Evolutionary conservation across 106 monocot species (phyloP).

Genomic region (Dioscorea dumetorum): DNA sequence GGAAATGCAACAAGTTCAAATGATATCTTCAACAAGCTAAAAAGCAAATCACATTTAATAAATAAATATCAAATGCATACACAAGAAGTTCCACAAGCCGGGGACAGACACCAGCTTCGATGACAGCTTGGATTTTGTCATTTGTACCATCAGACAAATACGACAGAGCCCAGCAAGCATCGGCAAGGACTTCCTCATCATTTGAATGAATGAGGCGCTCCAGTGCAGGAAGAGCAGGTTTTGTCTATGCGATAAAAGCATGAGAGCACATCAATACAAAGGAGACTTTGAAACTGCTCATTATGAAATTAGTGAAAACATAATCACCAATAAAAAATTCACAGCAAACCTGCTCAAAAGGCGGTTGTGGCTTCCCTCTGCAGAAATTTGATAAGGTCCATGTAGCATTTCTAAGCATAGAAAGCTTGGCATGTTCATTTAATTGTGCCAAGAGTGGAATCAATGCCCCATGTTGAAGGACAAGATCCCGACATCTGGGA

Average conservation of each 20-base stretch:
- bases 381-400: conserved; percentile 54
- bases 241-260: conserved; percentile 13
- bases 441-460: conserved; percentile 31
- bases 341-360: conserved; percentile 30
- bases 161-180: conserved; percentile 47
- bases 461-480: conserved; percentile 38
- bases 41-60: background rate
- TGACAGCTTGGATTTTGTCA: conserved; percentile 51
- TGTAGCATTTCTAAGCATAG: conserved; percentile 52
- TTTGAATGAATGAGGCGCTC: conserved; percentile 41
- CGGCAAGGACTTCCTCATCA: conserved; percentile 47
- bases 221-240: conserved; percentile 39
- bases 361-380: conserved; percentile 34
- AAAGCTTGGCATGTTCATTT: conserved; percentile 45
- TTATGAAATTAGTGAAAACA: background rate
- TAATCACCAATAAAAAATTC: background rate
- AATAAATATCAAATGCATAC: conserved; percentile 13
- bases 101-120: conserved; percentile 36
- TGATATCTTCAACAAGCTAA: background rate
- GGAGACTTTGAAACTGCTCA: background rate
- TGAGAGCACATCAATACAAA: background rate
- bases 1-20: background rate
- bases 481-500: conserved; percentile 43
- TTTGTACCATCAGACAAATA: conserved; percentile 50
- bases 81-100: conserved; percentile 45